A percentile compares a stretch with the other conserved stretches of the same genome.
phyloP scores from a whole-genome alignment of 495 filamentous ascomycete genomes.

The Filosporella fistucella region DNA sequence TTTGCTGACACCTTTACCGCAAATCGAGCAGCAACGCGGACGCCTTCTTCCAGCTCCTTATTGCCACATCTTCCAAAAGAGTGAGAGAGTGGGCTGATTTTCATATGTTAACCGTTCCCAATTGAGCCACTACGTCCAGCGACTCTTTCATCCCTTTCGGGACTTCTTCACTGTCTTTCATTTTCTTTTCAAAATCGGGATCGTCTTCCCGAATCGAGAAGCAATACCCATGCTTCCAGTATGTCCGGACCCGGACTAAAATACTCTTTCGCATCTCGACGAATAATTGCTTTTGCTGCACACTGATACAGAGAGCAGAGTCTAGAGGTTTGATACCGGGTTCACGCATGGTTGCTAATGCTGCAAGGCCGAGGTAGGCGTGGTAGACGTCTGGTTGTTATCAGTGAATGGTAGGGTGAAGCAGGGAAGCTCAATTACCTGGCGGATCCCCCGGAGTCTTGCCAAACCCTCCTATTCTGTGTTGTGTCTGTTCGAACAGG shows the following conservation, averaged over 20 bases:
- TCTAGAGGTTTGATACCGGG: conserved; percentile 59
- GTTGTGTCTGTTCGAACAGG: conserved; percentile 84
- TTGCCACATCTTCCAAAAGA: neutral
- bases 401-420: conserved; percentile 8
- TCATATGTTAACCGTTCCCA: no score
- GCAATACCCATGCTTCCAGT: conserved; percentile 18
- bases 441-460: conserved; percentile 78
- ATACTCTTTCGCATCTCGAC: conserved; percentile 16
- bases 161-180: conserved; percentile 3
- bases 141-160: neutral
- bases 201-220: conserved; percentile 17
- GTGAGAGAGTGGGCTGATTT: no score
- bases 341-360: conserved; percentile 64
- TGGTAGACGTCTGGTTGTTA: conserved; percentile 70
- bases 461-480: conserved; percentile 84
- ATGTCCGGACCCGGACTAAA: conserved; percentile 5
- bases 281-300: conserved; percentile 40
- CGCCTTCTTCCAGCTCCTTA: neutral
- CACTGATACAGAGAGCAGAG: conserved; percentile 61
- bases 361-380: conserved; percentile 80
- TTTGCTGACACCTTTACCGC: no score
- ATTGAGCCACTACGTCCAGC: no score
- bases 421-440: conserved; percentile 20
- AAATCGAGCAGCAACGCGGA: no score
- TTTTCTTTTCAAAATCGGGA: conserved; percentile 12